Conservation (phyloP, 2,329 filamentous ascomycete species). For the Cladosporium austrohemisphaericum region DNA sequence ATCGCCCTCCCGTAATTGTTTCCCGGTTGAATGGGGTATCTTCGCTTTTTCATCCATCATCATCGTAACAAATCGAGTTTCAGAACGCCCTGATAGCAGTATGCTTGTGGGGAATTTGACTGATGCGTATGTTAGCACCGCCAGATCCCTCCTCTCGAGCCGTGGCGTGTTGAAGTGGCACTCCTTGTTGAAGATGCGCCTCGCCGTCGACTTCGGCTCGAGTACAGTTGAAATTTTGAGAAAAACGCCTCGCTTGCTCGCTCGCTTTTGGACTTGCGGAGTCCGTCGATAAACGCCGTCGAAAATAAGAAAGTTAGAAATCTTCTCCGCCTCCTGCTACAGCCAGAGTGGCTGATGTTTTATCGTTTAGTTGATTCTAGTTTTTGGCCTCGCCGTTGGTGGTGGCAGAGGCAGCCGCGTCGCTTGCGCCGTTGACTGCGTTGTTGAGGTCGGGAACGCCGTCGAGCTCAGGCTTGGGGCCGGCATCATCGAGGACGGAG, state of each 20-base stretch:
- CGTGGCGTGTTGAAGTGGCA: constrained; percentile 14
- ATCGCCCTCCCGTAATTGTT: constrained; percentile 10
- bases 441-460: constrained; percentile 31
- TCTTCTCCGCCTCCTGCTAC: background rate
- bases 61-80: constrained; percentile 16
- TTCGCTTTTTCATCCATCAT: constrained; percentile 21
- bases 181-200: constrained; percentile 28
- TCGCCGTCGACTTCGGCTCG: constrained; percentile 18
- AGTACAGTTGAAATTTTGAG: constrained; percentile 20
- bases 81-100: constrained; percentile 18
- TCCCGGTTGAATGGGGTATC: constrained; percentile 35
- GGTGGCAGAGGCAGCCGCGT: constrained; percentile 16
- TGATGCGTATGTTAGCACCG: background rate
- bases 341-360: background rate
- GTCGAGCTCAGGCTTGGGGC: constrained; percentile 26
- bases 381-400: constrained; percentile 27
- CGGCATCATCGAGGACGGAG: constrained; percentile 5
- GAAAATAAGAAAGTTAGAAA: constrained; percentile 12
- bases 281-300: constrained; percentile 1
- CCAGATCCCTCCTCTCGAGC: background rate
- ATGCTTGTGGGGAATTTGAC: constrained; percentile 10
- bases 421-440: constrained; percentile 28
- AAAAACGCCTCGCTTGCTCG: constrained; percentile 12
- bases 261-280: background rate
- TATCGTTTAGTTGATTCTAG: constrained; percentile 16